These are phyloP conservation scores for Trichoderma reesei DNA, from an alignment of 495 filamentous ascomycete species.

Conservation along the genomic window DNA sequence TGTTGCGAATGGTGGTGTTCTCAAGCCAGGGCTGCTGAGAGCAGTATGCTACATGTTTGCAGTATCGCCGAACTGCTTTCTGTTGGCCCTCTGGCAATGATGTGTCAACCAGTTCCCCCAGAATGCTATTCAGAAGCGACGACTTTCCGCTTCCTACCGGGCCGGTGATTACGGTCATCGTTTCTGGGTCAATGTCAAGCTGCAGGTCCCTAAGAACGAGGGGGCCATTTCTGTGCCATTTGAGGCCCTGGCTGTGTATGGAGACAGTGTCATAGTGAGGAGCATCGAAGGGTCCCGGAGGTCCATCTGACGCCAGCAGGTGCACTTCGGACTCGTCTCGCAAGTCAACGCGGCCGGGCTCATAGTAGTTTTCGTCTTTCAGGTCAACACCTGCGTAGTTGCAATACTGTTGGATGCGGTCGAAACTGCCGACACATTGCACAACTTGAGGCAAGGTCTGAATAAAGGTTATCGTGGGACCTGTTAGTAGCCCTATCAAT, in stretches of 20 bases:
- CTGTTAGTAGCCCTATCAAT: constrained; percentile 44
- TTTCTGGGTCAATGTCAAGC: background rate
- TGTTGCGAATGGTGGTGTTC: constrained; percentile 50
- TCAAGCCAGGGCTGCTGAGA: constrained; percentile 41
- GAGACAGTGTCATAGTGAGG: background rate
- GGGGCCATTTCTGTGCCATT: background rate
- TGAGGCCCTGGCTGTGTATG: background rate
- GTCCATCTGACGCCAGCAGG: background rate
- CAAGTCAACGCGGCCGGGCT: background rate
- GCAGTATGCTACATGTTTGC: constrained; percentile 28
- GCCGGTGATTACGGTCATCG: constrained; percentile 44
- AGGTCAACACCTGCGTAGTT: background rate
- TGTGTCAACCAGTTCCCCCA: constrained; percentile 43
- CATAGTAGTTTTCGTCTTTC: constrained; percentile 2
- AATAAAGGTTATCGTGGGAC: constrained; percentile 43
- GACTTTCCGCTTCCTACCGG: constrained; percentile 54
- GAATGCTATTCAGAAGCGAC: constrained; percentile 45
- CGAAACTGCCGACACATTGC: constrained; percentile 47
- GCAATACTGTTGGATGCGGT: constrained; percentile 43
- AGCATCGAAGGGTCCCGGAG: background rate
- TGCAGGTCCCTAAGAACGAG: background rate
- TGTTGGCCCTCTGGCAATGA: constrained; percentile 20
- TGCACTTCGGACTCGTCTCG: background rate
- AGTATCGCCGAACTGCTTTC: constrained; percentile 24
- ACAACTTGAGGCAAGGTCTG: constrained; percentile 42